These are phyloP conservation scores for Calonectria crousiana DNA, from an alignment of 2,329 filamentous ascomycete species.

Conservation along the genomic window DNA sequence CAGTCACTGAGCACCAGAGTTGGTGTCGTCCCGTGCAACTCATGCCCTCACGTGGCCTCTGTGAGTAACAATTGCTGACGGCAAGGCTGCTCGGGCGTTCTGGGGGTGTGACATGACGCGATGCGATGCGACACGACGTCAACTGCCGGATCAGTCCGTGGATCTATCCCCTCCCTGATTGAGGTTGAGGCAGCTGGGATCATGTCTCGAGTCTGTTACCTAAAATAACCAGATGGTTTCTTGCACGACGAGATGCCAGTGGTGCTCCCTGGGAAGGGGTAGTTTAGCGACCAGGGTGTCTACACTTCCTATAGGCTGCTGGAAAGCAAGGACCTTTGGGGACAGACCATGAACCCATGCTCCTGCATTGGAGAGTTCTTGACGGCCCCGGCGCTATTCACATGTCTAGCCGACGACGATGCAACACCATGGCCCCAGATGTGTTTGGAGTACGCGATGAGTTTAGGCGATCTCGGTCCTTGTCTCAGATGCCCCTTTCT, in stretches of 20 bases:
- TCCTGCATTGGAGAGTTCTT: constrained; percentile 23
- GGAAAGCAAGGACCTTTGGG: constrained; percentile 14
- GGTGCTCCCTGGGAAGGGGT: not conserved
- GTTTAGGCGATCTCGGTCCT: constrained; percentile 30
- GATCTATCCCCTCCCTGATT: constrained; percentile 14
- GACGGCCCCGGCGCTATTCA: constrained; percentile 33
- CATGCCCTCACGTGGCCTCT: constrained; percentile 38
- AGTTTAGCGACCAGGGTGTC: not conserved
- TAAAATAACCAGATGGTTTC: constrained; percentile 23
- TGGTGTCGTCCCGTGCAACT: constrained; percentile 27
- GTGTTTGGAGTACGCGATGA: constrained; percentile 16
- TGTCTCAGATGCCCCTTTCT: constrained; percentile 37
- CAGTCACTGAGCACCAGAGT: constrained; percentile 9
- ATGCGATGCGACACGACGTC: constrained; percentile 14
- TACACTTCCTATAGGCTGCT: constrained; percentile 3
- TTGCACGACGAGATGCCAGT: constrained; percentile 4
- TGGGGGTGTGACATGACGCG: constrained; percentile 16
- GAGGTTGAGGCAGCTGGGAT: constrained; percentile 22
- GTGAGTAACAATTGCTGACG: constrained; percentile 38
- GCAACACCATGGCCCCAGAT: constrained; percentile 16
- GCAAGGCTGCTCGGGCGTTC: constrained; percentile 29
- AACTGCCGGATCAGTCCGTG: constrained; percentile 20
- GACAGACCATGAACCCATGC: not conserved
- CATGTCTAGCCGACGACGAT: constrained; percentile 33
- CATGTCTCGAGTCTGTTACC: constrained; percentile 13